Evolutionary conservation across 2,329 filamentous ascomycete genomes (phyloP).

Genomic region (Sphaerulina musiva): DNA sequence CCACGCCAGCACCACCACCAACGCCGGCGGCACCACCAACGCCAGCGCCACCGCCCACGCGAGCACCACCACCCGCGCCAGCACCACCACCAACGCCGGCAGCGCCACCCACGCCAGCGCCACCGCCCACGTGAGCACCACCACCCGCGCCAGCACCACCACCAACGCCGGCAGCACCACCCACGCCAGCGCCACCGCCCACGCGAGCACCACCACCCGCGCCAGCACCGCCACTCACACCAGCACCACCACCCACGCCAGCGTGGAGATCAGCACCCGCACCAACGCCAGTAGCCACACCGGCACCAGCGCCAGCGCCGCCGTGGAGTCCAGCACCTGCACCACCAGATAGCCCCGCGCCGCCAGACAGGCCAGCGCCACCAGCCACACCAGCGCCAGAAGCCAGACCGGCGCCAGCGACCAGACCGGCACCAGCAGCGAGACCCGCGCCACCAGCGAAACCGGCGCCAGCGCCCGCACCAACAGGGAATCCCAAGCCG

Average conservation of each 20-base stretch:
- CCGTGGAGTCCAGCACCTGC: background rate
- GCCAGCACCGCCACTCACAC: background rate
- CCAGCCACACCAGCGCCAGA: slow-evolving; percentile 1
- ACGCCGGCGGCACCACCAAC: background rate
- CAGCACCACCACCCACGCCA: background rate
- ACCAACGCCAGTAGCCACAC: background rate
- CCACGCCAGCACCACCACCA: background rate
- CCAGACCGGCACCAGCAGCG: background rate
- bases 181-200: background rate
- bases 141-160: background rate
- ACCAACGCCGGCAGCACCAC: background rate
- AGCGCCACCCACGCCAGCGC: background rate
- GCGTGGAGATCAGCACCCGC: background rate
- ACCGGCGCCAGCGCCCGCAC: slow-evolving; percentile 5
- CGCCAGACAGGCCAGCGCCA: background rate
- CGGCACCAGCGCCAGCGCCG: background rate
- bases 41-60: background rate
- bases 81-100: background rate
- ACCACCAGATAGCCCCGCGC: background rate
- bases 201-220: background rate
- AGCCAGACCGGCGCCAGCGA: background rate
- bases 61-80: background rate
- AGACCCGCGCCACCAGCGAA: background rate
- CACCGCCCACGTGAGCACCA: background rate
- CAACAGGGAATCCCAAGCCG: background rate